Evolutionary conservation across 345 rosid species (phyloP).

Genomic region (Streptanthus diversifolius): DNA sequence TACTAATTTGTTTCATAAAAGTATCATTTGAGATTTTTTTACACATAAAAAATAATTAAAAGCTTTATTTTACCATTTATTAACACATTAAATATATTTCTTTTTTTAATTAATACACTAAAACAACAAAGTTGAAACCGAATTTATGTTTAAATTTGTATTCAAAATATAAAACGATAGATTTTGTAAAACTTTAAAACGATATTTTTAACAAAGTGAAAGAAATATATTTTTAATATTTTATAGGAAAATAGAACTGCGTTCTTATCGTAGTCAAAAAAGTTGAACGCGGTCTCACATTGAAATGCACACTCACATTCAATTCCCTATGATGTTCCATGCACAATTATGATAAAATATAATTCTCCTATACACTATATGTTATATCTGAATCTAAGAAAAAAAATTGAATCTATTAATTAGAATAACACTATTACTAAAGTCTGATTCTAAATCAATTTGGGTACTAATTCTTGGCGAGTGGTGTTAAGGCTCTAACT

Average conservation of each 20-base stretch:
- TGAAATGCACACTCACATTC: constrained; percentile 35
- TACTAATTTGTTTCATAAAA: too few species aligned
- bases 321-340: constrained; percentile 58
- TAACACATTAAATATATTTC: too few species aligned
- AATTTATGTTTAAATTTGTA: too few species aligned
- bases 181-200: too few species aligned
- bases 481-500: background rate
- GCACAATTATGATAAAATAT: background rate
- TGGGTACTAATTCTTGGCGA: background rate
- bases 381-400: background rate
- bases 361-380: too few species aligned
- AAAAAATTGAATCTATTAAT: background rate
- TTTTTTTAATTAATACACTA: too few species aligned
- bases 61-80: too few species aligned
- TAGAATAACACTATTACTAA: background rate
- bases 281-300: constrained; percentile 33
- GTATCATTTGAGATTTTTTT: too few species aligned
- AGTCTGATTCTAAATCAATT: background rate
- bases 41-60: too few species aligned
- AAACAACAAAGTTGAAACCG: too few species aligned
- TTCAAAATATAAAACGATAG: too few species aligned
- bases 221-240: background rate
- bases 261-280: constrained; percentile 30
- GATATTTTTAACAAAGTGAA: too few species aligned
- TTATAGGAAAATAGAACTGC: background rate